These are phyloP conservation scores for Aspergillus olivimuriae DNA, from an alignment of 495 filamentous ascomycete species.

Conservation along the genomic window DNA sequence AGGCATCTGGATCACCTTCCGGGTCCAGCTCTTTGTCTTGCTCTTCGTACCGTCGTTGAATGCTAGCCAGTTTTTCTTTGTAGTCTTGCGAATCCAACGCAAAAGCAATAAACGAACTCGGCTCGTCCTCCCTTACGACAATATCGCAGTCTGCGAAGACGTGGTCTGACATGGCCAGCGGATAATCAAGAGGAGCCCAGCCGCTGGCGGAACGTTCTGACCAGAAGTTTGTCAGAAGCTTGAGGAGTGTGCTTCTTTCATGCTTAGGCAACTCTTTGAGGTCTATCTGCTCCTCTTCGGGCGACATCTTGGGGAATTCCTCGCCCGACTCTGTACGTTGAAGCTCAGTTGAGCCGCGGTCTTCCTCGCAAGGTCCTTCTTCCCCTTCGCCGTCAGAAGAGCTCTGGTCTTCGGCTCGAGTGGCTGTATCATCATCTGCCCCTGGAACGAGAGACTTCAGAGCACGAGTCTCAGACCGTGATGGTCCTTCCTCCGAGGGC, in stretches of 20 bases:
- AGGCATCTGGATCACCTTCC: conserved; percentile 25
- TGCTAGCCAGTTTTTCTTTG: conserved; percentile 64
- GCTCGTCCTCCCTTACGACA: conserved; percentile 94
- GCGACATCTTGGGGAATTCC: conserved; percentile 52
- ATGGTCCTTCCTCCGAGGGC: conserved; percentile 14
- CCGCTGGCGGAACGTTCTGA: conserved; percentile 94
- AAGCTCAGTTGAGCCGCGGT: conserved; percentile 56
- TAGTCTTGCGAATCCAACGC: conserved; percentile 84
- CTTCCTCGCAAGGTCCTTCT: conserved; percentile 58
- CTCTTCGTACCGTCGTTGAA: conserved; percentile 54
- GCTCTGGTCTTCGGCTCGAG: conserved; percentile 45
- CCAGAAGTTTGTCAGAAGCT: conserved; percentile 96
- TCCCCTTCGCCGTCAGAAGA: conserved; percentile 64
- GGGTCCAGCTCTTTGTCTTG: conserved; percentile 20
- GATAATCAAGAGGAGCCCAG: conserved; percentile 93
- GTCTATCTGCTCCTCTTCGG: conserved; percentile 51
- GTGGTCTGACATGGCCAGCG: conserved; percentile 80
- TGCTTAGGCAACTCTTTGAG: conserved; percentile 79
- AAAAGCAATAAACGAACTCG: conserved; percentile 91
- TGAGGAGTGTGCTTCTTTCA: conserved; percentile 85
- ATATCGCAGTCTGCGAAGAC: conserved; percentile 98
- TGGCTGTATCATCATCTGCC: conserved; percentile 43
- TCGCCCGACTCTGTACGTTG: conserved; percentile 59
- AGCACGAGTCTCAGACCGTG: conserved; percentile 10
- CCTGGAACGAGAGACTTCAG: conserved; percentile 28